Base-by-base conservation (phyloP, 768 basidiomycete genomes). In the Panaeolus cyanescens region DNA sequence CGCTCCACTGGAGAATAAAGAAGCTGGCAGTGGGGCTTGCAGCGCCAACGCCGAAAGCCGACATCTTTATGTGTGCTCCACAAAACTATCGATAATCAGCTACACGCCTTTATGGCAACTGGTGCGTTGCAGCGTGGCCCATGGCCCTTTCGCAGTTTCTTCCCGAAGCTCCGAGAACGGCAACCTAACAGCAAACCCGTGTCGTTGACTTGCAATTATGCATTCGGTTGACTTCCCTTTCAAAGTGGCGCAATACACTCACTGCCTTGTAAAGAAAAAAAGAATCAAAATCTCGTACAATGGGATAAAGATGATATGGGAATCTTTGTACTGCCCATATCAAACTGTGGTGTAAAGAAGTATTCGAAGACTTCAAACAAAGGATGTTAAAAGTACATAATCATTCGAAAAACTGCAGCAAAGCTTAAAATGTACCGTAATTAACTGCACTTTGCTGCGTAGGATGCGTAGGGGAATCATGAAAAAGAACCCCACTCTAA, bases 401-500 rank as follows among this genome's bases (percentile, higher is more conserved):
- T 20, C 20, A 42, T 42, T 19, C 15, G 13, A 37, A 28, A 6
- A 50, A 8, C 22, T 50, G 45, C 22, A 50, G 45, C 30, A 50
- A 50, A 42, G 39, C 39, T n/a, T 50, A 50, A 30, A 50, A 50
- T 28, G 45, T 25, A 50, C 28, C 22, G 45, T 28, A 50, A 25
- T 20, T 40, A 50, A 28, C 45, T 25, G 45, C 45, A 50, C 45
- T 28, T 50, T 50, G 45, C 45, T 50, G 45, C 45, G 45, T 15
- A 50, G 7, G 8, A n/a, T n/a, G n/a, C n/a, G n/a, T n/a, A n/a
- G n/a, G n/a, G n/a, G n/a, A n/a, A n/a, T n/a, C n/a, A n/a, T n/a
- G n/a, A n/a, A 50, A 50, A 50, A 50, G 45, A 50, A 50, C 45
- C 45, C 45, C 45, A 50, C 45, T 30, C 45, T 50, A 50, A 50